These are phyloP conservation scores for Cryphonectria parasitica DNA, from an alignment of 2,329 filamentous ascomycete species.

Conservation along the genomic window DNA sequence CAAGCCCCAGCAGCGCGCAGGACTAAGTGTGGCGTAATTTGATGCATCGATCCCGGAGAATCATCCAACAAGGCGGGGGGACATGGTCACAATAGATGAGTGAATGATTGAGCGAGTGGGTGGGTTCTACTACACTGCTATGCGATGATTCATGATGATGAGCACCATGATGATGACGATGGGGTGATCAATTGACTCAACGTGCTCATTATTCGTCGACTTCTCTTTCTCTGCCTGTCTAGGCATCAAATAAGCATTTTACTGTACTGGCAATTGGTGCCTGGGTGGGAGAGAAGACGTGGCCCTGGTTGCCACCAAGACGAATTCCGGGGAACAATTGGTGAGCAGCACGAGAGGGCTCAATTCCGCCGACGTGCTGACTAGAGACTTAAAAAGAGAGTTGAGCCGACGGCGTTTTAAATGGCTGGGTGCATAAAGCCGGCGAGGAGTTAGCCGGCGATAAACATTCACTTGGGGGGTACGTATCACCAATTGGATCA, in stretches of 20 bases:
- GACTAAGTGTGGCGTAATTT: neutral
- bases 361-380: neutral
- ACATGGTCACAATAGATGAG: neutral
- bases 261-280: neutral
- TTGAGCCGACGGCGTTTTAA: constrained; percentile 15
- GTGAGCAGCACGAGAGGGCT: neutral
- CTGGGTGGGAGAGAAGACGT: neutral
- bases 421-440: neutral
- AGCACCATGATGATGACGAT: neutral
- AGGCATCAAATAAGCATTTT: neutral
- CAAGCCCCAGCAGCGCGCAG: neutral
- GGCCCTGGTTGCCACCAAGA: neutral
- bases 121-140: neutral
- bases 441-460: constrained; percentile 20
- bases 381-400: neutral
- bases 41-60: neutral
- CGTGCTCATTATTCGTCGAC: neutral
- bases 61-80: neutral
- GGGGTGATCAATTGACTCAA: constrained; percentile 14
- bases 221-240: neutral
- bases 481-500: neutral
- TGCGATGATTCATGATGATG: constrained; percentile 22
- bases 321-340: neutral
- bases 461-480: neutral
- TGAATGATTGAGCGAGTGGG: neutral